Conservation (phyloP, 768 basidiomycete genomes). For the Hypholoma sublateritium region DNA sequence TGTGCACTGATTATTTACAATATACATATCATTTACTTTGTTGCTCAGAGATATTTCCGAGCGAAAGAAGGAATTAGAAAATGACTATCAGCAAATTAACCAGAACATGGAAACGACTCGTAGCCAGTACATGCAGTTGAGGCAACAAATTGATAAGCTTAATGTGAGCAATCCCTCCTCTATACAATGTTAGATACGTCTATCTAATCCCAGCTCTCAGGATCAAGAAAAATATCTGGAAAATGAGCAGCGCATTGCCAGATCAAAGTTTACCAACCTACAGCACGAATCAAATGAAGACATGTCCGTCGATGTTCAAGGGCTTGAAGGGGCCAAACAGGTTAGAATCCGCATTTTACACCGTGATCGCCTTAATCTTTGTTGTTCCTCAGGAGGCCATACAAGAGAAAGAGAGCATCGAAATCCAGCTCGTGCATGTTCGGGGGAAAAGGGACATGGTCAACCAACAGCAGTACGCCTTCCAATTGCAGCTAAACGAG, state of each 20-base stretch:
- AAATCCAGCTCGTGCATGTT: conserved; percentile 50
- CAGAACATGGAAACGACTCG: conserved; percentile 24
- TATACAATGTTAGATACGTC: not conserved
- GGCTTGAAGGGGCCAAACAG: conserved; percentile 51
- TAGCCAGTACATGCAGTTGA: conserved; percentile 25
- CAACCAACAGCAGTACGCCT: conserved; percentile 41
- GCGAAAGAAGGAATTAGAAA: conserved; percentile 37
- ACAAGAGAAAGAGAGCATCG: conserved; percentile 45
- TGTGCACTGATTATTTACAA: conserved; percentile 30
- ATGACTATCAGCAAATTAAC: conserved; percentile 30
- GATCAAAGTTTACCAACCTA: conserved; percentile 35
- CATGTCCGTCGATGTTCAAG: conserved; percentile 60
- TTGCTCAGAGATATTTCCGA: conserved; percentile 44
- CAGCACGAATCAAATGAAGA: conserved; percentile 69
- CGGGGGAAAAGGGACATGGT: conserved; percentile 42
- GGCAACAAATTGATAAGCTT: conserved; percentile 28
- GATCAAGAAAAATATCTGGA: conserved; percentile 27
- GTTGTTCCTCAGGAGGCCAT: conserved; percentile 46
- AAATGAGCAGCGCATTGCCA: conserved; percentile 27
- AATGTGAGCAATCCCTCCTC: conserved; percentile 26
- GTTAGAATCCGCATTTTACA: conserved; percentile 31
- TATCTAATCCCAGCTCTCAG: conserved; percentile 18
- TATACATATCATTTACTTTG: not conserved
- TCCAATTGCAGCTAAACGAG: conserved; percentile 43
- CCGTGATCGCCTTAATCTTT: not conserved